phyloP scores from a whole-genome alignment of 2,329 filamentous ascomycete genomes.

The Fusarium armeniacum region DNA sequence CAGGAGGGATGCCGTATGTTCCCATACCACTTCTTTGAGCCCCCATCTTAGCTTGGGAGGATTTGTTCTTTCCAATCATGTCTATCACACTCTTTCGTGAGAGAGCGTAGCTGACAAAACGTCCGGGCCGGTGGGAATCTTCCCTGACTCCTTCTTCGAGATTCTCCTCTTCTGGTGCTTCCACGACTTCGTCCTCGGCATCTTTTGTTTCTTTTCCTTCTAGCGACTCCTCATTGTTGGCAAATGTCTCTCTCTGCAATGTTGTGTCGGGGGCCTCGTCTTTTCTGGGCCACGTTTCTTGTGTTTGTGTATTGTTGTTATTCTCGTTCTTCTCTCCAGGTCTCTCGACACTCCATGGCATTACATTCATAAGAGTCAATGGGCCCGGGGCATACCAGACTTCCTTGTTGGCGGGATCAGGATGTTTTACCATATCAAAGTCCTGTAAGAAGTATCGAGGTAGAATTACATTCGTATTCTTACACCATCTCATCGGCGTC shows the following conservation, averaged over 20 bases:
- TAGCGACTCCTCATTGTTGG: not conserved
- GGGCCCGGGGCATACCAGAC: slow-evolving; percentile 70
- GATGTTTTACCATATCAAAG: slow-evolving; percentile 70
- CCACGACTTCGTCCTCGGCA: not conserved
- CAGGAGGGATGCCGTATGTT: not conserved
- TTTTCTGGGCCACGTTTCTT: not conserved
- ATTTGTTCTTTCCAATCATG: slow-evolving; percentile 19
- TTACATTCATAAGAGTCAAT: slow-evolving; percentile 50
- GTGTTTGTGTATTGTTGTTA: not conserved
- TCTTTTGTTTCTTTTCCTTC: not conserved
- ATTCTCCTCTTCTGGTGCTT: not conserved
- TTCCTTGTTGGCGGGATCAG: slow-evolving; percentile 63
- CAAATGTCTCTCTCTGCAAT: not conserved
- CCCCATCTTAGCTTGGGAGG: slow-evolving; percentile 29
- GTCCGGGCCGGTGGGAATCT: slow-evolving; percentile 25
- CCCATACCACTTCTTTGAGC: slow-evolving; percentile 50
- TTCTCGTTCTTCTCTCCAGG: not conserved
- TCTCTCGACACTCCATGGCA: slow-evolving; percentile 30
- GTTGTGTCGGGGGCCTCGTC: not conserved
- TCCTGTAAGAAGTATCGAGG: slow-evolving; percentile 75
- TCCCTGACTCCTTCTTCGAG: not conserved
- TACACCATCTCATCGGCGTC: slow-evolving; percentile 70
- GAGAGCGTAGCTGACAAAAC: slow-evolving; percentile 47
- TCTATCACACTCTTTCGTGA: slow-evolving; percentile 52
- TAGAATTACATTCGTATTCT: slow-evolving; percentile 61